A percentile compares a stretch with the other conserved stretches of the same genome.
Evolutionary conservation across 257 asterid genomes (phyloP).

Genomic region (Asclepias syriaca): DNA sequence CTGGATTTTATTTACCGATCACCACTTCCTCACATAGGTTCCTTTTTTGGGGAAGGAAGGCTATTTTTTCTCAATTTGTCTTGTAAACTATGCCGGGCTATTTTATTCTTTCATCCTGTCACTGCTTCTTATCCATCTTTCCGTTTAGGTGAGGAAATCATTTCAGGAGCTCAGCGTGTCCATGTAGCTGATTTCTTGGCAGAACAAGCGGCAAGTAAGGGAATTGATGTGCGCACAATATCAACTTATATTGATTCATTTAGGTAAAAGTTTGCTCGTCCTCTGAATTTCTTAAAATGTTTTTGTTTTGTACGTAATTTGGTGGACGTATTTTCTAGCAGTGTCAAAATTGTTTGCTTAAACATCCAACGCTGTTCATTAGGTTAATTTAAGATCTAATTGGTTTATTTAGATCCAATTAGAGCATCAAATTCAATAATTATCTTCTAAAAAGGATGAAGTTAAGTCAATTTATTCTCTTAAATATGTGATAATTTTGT

Average conservation of each 20-base stretch:
- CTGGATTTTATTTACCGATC: too few species aligned
- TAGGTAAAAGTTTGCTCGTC: slow-evolving; percentile 35
- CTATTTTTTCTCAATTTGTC: neutral
- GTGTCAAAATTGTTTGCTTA: too few species aligned
- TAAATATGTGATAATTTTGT: too few species aligned
- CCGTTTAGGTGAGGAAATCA: slow-evolving; percentile 77
- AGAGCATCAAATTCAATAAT: too few species aligned
- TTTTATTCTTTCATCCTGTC: neutral
- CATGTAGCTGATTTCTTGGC: slow-evolving; percentile 60
- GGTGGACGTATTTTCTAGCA: neutral
- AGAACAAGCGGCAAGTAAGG: slow-evolving; percentile 64
- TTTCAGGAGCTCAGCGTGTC: slow-evolving; percentile 93
- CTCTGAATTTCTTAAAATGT: neutral
- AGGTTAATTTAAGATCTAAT: too few species aligned
- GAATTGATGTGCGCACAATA: slow-evolving; percentile 70
- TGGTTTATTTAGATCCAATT: too few species aligned
- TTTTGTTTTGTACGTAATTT: neutral
- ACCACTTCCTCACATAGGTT: too few species aligned
- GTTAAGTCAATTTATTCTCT: too few species aligned
- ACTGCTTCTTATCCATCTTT: neutral
- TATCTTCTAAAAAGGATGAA: too few species aligned
- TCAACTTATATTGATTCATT: slow-evolving; percentile 79
- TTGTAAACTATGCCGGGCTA: too few species aligned
- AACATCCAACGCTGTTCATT: too few species aligned
- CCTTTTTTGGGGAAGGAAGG: too few species aligned